These are phyloP conservation scores for Phytophthora crassamura DNA, from an alignment of 352 stramenopile genomes.

Conservation along the genomic window DNA sequence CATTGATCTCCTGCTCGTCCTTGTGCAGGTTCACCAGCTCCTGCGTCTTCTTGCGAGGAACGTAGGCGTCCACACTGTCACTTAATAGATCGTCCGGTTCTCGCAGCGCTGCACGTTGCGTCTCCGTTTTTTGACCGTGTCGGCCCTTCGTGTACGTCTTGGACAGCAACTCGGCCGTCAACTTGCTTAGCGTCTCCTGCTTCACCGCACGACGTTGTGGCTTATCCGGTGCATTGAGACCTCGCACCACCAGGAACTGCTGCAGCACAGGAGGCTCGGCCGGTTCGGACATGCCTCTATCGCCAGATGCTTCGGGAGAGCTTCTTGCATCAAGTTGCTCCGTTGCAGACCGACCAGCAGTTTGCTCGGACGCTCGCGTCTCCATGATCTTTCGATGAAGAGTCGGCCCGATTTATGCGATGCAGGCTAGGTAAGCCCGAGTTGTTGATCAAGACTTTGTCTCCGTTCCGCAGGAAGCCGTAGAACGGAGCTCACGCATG, in stretches of 20 bases:
- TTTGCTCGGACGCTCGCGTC: neutral
- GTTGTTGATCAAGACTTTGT: no score
- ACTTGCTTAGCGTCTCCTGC: neutral
- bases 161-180: constrained; percentile 32
- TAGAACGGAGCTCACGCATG: no score
- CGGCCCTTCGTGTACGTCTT: constrained; percentile 50
- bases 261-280: constrained; percentile 11
- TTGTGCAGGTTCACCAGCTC: constrained; percentile 56
- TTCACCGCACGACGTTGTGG: constrained; percentile 3
- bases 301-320: no score
- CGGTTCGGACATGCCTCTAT: neutral
- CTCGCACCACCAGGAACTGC: constrained; percentile 21
- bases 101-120: constrained; percentile 43
- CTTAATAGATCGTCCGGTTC: constrained; percentile 45
- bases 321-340: no score
- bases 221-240: constrained; percentile 12
- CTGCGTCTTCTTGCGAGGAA: constrained; percentile 44
- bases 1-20: constrained; percentile 46
- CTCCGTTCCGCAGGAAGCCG: no score
- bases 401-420: neutral
- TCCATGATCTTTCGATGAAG: constrained; percentile 2
- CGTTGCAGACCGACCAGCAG: no score
- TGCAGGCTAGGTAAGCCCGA: no score
- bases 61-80: constrained; percentile 61
- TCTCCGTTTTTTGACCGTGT: constrained; percentile 36